Base-by-base conservation (phyloP, 2,329 filamentous ascomycete genomes). In the Trichoderma atroviride region DNA sequence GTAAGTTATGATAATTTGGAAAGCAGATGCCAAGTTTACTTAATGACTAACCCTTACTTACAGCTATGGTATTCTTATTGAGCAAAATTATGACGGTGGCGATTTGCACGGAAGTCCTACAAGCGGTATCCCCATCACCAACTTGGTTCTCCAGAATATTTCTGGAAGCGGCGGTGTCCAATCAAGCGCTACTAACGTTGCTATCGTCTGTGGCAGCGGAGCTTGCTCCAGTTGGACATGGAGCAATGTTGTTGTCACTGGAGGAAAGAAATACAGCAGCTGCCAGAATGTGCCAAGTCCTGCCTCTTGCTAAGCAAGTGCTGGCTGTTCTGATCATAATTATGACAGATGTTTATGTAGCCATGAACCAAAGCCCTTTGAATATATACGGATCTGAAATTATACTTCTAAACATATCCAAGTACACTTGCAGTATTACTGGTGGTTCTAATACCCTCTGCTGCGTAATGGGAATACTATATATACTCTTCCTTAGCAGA, bases 151-250 rank as follows among this genome's bases (percentile, higher is more conserved):
- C 22, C 73, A 77, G 43, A 74, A 79, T 68, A 79, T 86, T 69
- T 80, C 74, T 9, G 84, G 84, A 5, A 78, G 80, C 13, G 62
- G 70, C 4, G 64, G 35, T 0, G 83, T 86, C n/a, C 58, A 74
- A 2, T 73, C 75, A 27, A 74, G 71, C 2, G 83, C 75, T 4
- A 81, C 77, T 56, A 78, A 84, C 65, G 76, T 86, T 71, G 86
- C 86, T 71, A 84, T 88, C 70, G 82, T 87, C 10, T 89, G 87
- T 69, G 87, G 82, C 13, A 78, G 77, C 61, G 71, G 69, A 1
- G 75, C 75, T 2, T 85, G 84, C 29, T 79, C 79, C 29, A 77
- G 81, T 75, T 89, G 86, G 84, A 83, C 81, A 14, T 88, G 85
- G 84, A 79, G 74, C n/a, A 81, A 78, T 57, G 82, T 85, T 58